Base-by-base conservation (phyloP, 2,329 filamentous ascomycete species). In the Zymoseptoria brevis region DNA sequence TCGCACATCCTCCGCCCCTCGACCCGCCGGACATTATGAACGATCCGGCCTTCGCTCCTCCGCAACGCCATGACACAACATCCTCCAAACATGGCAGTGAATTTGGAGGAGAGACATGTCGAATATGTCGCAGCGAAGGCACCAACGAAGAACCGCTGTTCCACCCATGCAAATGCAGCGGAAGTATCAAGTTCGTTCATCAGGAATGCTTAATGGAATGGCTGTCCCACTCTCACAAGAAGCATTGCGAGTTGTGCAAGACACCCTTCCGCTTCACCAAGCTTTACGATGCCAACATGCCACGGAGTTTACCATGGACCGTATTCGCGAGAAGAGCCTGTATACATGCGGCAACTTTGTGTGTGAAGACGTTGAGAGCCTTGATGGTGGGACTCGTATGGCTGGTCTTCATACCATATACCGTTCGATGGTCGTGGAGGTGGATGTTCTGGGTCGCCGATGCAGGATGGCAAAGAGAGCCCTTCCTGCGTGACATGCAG, bases 241-340 rank as follows among this genome's bases (percentile, higher is more conserved):
- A 97, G 75, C 89, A 99, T 79, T 99, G 95, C 80, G 94, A 99
- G 78, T 86, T 99, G 41, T 99, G 94, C 85, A 99, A 99, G 79
- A 99, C 94, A 2, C 87, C 92, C 0, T 99, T 97, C 72, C 89
- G 91, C 61, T 99, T 99, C 79, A 99, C 94, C 56, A 99, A 99
- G 76, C 83, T 99, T 48, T 99, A 99, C 77, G 87, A 92, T 62
- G 90, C 91, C 3, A 84, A 92, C 71, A 99, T 99, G 94, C 95
- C 94, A 1, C 83, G 84, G 63, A 85, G 83, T 11, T 81, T 99
- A 13, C 94, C 95, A 0, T 81, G 87, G 49, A 82, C 87, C 53
- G 80, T 99, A 62, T 96, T 99, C 69, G 66, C 91, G 58, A 86
- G 85, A 64, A 89, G 95, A 74, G 85, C 93, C 67, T 77, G 84